Conservation (phyloP, 2,329 filamentous ascomycete species). For the Nothophaeocryptopus gaeumannii region DNA sequence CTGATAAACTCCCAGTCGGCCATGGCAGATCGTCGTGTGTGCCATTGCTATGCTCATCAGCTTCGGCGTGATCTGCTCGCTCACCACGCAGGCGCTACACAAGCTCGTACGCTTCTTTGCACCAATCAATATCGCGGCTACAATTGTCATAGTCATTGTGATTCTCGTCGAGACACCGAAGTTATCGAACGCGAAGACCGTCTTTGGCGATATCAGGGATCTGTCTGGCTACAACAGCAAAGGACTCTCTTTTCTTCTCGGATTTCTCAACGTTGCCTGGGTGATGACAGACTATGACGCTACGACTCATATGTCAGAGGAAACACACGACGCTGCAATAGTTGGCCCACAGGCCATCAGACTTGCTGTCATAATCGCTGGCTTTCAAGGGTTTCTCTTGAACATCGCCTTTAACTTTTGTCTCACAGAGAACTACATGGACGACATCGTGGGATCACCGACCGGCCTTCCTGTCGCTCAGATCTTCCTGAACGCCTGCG, state of each 20-base stretch:
- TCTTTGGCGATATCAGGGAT: conserved; percentile 60
- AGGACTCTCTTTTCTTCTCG: conserved; percentile 61
- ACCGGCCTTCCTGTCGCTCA: conserved; percentile 59
- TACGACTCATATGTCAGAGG: conserved; percentile 67
- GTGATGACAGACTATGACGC: conserved; percentile 70
- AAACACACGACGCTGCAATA: conserved; percentile 62
- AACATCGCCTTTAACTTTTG: conserved; percentile 65
- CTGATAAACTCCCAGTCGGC: conserved; percentile 44
- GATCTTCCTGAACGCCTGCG: conserved; percentile 57
- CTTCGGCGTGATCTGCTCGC: conserved; percentile 60
- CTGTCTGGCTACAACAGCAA: conserved; percentile 62
- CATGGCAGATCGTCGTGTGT: conserved; percentile 58
- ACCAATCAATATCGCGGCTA: conserved; percentile 62
- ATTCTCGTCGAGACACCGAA: conserved; percentile 59
- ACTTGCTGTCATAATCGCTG: conserved; percentile 47
- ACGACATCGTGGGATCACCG: conserved; percentile 54
- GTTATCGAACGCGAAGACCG: conserved; percentile 54
- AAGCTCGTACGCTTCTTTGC: conserved; percentile 63
- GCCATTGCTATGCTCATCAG: conserved; percentile 55
- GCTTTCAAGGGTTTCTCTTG: conserved; percentile 59
- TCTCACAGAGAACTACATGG: conserved; percentile 52
- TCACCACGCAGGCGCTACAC: conserved; percentile 60
- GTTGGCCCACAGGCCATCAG: conserved; percentile 58
- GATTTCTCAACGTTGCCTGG: conserved; percentile 57
- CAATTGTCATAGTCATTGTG: conserved; percentile 58